Conservation (phyloP, 192 early-diverging fungal genomes). For the Coemansia sp. region DNA sequence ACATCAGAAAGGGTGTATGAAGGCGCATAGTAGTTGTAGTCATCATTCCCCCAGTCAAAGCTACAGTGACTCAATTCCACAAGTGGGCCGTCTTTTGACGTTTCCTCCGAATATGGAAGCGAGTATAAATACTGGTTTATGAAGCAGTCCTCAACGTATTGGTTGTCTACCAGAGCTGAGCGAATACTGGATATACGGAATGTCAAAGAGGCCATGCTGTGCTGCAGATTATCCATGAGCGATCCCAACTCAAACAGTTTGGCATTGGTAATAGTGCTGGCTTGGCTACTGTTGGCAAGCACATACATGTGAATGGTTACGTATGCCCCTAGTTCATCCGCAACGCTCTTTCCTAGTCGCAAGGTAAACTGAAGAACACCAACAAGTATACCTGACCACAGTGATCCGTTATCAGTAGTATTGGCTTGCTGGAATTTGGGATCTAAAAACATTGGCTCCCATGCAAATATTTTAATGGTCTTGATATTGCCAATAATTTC, state of each 20-base stretch:
- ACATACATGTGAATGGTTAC: conserved; percentile 8
- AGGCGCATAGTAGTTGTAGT: background rate
- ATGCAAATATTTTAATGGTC: conserved; percentile 48
- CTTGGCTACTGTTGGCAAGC: background rate
- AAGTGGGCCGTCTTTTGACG: background rate
- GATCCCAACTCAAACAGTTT: conserved; percentile 9
- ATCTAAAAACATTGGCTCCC: conserved; percentile 36
- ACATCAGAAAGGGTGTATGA: conserved; percentile 8
- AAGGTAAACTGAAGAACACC: background rate
- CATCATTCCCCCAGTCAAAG: conserved; percentile 22
- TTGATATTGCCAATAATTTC: conserved; percentile 30
- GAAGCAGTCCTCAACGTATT: conserved; percentile 21
- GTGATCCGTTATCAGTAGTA: background rate
- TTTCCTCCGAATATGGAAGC: conserved; percentile 1
- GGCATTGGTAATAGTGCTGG: conserved; percentile 8
- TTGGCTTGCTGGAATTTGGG: background rate
- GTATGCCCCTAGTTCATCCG: background rate
- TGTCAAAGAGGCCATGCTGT: background rate
- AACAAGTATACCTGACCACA: conserved; percentile 27
- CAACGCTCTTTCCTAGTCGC: background rate
- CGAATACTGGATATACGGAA: background rate
- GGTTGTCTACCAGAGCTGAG: conserved; percentile 6
- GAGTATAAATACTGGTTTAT: conserved; percentile 30
- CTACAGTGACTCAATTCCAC: conserved; percentile 23
- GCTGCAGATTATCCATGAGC: conserved; percentile 3